Base-by-base conservation (phyloP, 768 basidiomycete genomes). In the Russula griseocarnosa region DNA sequence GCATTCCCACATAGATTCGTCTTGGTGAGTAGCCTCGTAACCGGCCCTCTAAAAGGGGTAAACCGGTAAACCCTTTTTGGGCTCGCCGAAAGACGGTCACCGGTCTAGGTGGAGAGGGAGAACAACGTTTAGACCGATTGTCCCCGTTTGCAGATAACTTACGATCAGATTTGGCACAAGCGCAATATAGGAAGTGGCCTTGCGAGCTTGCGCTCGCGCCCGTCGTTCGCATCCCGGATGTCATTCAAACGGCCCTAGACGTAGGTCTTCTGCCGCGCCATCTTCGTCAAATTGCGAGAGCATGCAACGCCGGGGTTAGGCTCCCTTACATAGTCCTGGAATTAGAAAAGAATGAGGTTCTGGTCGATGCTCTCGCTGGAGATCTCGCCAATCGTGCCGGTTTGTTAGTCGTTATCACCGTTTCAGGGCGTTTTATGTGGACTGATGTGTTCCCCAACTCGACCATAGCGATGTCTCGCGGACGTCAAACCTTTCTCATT, bases 321-420 rank as follows among this genome's bases (percentile, higher is more conserved):
- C 82, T 99, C 38, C 97, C 97, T 32, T 98, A 90, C 70, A 90
- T 98, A 73, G 97, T 98, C 47, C 86, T 99, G 69, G 95, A 98
- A 77, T 96, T 95, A 79, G 91, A 94, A 78, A 94, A 93, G 81
- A 98, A 98, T 76, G 95, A 98, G 75, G 87, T 98, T 70, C 78
- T 99, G 68, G 88, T 98, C 62, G 96, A 98, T 78, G 94, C 96
- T 11, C 82, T 98, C 71, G 94, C 92, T 10, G 97, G 96, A n/a
- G 93, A 98, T 74, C 82, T 98, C 55, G 71, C 83, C 14, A 86
- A 81, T 72, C 85, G 90, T 44, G 92, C 97, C 34, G 86, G 94
- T 66, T 99, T 98, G 94, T 97, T 74, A 72, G 92, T 83, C 18
- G 42, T 58, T 54, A 50, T 53, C 58, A 52, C 24, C 34, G 13